Evolutionary conservation across 345 rosid genomes (phyloP).

Genomic region (Geranium rotundifolium): DNA sequence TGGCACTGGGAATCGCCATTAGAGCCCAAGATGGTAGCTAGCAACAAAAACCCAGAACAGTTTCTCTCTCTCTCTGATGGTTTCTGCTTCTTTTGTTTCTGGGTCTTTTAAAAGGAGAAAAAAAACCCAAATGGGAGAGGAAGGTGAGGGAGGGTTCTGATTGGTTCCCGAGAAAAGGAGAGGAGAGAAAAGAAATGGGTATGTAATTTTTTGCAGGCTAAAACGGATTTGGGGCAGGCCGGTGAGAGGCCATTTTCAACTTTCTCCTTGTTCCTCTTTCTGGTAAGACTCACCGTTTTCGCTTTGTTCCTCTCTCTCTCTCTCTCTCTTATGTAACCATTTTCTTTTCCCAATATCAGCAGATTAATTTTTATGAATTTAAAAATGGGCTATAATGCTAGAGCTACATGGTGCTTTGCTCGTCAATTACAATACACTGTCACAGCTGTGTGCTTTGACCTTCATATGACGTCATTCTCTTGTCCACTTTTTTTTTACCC

Average conservation of each 20-base stretch:
- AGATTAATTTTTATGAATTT: too few species aligned
- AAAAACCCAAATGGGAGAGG: constrained; percentile 1
- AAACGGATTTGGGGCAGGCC: constrained; percentile 8
- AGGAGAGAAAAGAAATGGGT: not conserved
- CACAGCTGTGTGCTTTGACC: not conserved
- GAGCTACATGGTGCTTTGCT: not conserved
- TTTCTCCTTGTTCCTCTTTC: constrained; percentile 12
- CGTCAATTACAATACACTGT: not conserved
- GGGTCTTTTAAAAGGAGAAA: not conserved
- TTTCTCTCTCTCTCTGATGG: too few species aligned
- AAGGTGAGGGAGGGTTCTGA: not conserved
- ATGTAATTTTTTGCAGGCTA: not conserved
- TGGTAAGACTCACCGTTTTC: constrained; percentile 23
- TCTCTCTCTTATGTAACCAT: not conserved
- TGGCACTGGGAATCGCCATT: not conserved
- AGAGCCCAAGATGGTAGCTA: not conserved
- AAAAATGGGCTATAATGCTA: not conserved
- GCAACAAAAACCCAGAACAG: too few species aligned
- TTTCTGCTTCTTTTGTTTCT: too few species aligned
- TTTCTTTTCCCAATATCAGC: not conserved
- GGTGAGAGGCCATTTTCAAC: constrained; percentile 37
- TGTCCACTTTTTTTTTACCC: not conserved
- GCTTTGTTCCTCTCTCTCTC: constrained; percentile 26
- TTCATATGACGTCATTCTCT: not conserved
- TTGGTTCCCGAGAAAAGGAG: not conserved